phyloP scores from a whole-genome alignment of 1,284 basidiomycete species.

The Laetiporus sulphureus region DNA sequence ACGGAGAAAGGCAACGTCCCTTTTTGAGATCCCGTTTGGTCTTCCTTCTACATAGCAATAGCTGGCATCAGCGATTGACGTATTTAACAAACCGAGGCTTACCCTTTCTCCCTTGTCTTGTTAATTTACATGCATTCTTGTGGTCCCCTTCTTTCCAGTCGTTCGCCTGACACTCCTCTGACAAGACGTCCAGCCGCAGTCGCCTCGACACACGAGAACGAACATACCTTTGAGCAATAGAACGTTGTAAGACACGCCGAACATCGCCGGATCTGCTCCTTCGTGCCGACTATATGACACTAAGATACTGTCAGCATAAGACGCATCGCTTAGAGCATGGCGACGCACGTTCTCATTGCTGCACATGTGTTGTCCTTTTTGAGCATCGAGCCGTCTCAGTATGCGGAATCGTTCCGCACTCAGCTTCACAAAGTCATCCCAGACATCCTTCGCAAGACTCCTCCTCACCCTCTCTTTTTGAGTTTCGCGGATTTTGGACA shows the following conservation, averaged over 20 bases:
- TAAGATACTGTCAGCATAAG: slow-evolving; percentile 7
- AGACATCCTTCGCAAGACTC: slow-evolving; percentile 21
- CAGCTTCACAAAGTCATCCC: slow-evolving; percentile 24
- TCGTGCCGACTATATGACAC: slow-evolving; percentile 31
- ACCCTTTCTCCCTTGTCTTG: slow-evolving; percentile 31
- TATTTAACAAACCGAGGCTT: slow-evolving; percentile 3
- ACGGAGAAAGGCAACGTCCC: slow-evolving; percentile 30
- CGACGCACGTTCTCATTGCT: slow-evolving; percentile 27
- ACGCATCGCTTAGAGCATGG: not conserved
- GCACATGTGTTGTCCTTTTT: slow-evolving; percentile 27
- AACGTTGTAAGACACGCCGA: slow-evolving; percentile 28
- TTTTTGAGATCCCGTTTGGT: slow-evolving; percentile 25
- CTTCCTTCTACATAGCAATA: slow-evolving; percentile 27
- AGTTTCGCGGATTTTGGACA: slow-evolving; percentile 16
- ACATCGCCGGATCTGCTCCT: slow-evolving; percentile 30
- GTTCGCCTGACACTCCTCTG: slow-evolving; percentile 26
- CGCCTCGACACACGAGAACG: not conserved
- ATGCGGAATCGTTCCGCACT: slow-evolving; percentile 22
- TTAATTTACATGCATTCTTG: slow-evolving; percentile 31
- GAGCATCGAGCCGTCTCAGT: slow-evolving; percentile 16
- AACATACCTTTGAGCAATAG: slow-evolving; percentile 29
- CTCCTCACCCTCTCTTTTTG: slow-evolving; percentile 14
- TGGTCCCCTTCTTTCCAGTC: slow-evolving; percentile 34
- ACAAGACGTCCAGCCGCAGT: not conserved
- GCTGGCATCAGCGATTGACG: not conserved